A percentile compares a stretch with the other conserved stretches of the same genome.
Conservation (phyloP, 768 basidiomycete species). For the Suillus subluteus region DNA sequence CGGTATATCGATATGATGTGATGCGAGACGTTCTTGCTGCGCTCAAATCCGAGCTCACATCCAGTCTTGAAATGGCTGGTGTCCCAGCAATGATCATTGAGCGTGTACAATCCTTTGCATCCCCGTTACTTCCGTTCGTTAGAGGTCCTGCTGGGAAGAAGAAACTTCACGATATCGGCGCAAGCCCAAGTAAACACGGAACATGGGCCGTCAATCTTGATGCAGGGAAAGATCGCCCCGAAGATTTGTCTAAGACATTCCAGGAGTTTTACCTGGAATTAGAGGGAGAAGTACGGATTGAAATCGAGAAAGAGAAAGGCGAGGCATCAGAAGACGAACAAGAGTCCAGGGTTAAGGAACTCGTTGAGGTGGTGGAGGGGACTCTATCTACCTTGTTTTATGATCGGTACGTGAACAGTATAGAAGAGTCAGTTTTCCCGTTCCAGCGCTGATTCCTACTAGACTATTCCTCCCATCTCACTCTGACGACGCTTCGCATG, state of each 20-base stretch:
- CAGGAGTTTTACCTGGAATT: constrained; percentile 74
- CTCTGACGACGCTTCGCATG: constrained; percentile 82
- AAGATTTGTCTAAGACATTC: constrained; percentile 55
- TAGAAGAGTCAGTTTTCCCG: neutral
- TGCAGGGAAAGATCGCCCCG: constrained; percentile 47
- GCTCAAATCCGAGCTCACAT: constrained; percentile 59
- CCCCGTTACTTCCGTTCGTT: constrained; percentile 61
- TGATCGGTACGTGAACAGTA: constrained; percentile 61
- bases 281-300: constrained; percentile 61
- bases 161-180: constrained; percentile 34
- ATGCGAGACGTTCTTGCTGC: constrained; percentile 56
- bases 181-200: constrained; percentile 20
- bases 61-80: constrained; percentile 37
- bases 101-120: constrained; percentile 57
- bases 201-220: constrained; percentile 43
- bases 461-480: constrained; percentile 81
- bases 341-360: constrained; percentile 54
- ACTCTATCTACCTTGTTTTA: constrained; percentile 77
- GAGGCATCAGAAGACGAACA: constrained; percentile 30
- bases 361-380: constrained; percentile 77
- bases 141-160: constrained; percentile 37
- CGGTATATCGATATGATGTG: constrained; percentile 56
- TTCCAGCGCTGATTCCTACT: neutral
- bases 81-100: constrained; percentile 63
- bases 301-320: constrained; percentile 23